phyloP scores from a whole-genome alignment of 176 grass and related monocot genomes.

The Hsuehochloa calcarea region DNA sequence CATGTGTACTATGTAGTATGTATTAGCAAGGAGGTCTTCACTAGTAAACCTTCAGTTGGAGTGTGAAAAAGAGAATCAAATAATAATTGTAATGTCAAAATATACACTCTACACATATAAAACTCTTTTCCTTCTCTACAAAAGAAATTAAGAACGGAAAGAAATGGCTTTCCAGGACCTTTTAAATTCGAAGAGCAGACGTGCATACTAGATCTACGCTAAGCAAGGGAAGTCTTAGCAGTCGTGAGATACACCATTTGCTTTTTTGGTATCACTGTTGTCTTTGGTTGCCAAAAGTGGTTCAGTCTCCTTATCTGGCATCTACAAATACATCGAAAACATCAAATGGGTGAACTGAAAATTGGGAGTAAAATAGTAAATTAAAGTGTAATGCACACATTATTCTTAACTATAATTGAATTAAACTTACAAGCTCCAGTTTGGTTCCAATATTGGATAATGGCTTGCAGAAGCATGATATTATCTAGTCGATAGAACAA shows the following conservation, averaged over 20 bases:
- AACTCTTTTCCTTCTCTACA: slow-evolving; percentile 45
- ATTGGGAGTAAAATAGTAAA: background rate
- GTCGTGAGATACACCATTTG: slow-evolving; percentile 67
- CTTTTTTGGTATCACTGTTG: slow-evolving; percentile 65
- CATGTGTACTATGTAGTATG: no score
- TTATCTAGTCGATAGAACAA: background rate
- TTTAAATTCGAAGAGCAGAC: slow-evolving; percentile 42
- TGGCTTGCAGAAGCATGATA: background rate
- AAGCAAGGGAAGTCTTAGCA: slow-evolving; percentile 59
- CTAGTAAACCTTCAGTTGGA: slow-evolving; percentile 11
- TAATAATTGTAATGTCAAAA: slow-evolving; percentile 42
- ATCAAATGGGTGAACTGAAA: slow-evolving; percentile 30
- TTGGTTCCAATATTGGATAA: slow-evolving; percentile 17
- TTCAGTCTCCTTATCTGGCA: slow-evolving; percentile 78
- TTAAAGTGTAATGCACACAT: background rate
- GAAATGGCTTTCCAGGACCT: slow-evolving; percentile 59
- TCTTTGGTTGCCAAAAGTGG: slow-evolving; percentile 83
- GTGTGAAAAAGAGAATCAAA: slow-evolving; percentile 37
- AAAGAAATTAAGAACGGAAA: slow-evolving; percentile 64
- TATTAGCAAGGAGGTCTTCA: no score
- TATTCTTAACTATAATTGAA: slow-evolving; percentile 19
- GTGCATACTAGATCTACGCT: slow-evolving; percentile 50
- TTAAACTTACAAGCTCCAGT: slow-evolving; percentile 4
- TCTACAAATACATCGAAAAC: slow-evolving; percentile 43
- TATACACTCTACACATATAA: slow-evolving; percentile 51